Evolutionary conservation across 495 filamentous ascomycete genomes (phyloP), one percentile per base, ranked within the genome.

Genomic region (Jackrogersella multiformis): DNA sequence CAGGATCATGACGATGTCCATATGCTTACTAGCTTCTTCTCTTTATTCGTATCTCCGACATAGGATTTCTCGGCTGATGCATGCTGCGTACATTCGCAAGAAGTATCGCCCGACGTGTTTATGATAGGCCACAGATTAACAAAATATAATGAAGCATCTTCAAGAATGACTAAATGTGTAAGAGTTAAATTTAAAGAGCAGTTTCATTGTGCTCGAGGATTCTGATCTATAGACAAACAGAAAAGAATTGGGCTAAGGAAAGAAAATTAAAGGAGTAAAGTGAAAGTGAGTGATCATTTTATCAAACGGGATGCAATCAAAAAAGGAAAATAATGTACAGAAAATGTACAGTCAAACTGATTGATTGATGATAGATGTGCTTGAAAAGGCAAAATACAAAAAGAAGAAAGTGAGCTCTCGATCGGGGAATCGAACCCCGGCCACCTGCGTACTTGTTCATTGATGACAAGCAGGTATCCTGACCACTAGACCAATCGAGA

Each of bases 401-500:
- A 55, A 28, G 2, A 15, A 45, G 68, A 64, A 66, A 35, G 3
- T 39, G 8, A 16, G 13, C 74, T 77, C 76, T 75, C 73, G 69
- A 74, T 74, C 71, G 74, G 74, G 76, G 76, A 77, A 78, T 78
- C 72, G 76, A 78, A 78, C 76, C 76, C 76, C 76, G 74, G 73
- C 73, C 74, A 77, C 74, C 73, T 74, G 76, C 75, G 75, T 48
- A 56, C 45, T 59, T 66, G 61, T 41, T 2, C 32, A n/a, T 41
- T 61, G 67, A 70, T 61, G 67, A 70, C 67, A 70, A 70, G 67
- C 67, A 70, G 67, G 67, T 70, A 70, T 70, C 67, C 67, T 70
- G 56, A 70, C 67, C 67, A 70, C 67, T 70, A 70, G 67, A 70
- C 67, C 67, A 70, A 70, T 70, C 67, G 67, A 70, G 67, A 70